phyloP scores from a whole-genome alignment of 2,329 filamentous ascomycete species.

The Paraphaeosphaeria sporulosa region DNA sequence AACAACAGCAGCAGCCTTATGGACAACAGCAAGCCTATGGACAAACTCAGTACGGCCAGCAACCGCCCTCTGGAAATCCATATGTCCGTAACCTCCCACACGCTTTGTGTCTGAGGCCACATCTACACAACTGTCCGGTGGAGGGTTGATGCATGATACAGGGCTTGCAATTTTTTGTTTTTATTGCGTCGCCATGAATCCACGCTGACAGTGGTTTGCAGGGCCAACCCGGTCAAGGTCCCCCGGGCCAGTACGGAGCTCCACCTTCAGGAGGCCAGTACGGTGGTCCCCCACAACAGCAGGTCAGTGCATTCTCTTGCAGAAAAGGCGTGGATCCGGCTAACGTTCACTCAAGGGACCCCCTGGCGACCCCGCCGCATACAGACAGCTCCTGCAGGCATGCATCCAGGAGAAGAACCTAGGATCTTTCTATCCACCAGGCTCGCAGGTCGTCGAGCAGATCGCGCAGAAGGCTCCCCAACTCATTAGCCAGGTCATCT shows the following conservation, averaged over 20 bases:
- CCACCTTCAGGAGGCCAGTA: conserved; percentile 14
- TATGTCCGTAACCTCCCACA: conserved; percentile 31
- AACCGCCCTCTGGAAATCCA: conserved; percentile 41
- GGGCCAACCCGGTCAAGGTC: conserved; percentile 5
- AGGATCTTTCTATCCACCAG: conserved; percentile 65
- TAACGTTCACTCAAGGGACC: background rate
- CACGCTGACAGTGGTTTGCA: conserved; percentile 17
- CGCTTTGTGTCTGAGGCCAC: background rate
- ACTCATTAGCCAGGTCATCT: conserved; percentile 63
- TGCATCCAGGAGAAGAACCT: conserved; percentile 68
- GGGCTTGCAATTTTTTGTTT: conserved; percentile 22
- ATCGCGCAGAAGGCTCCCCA: conserved; percentile 58
- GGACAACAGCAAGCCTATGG: conserved; percentile 34
- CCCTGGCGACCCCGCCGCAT: conserved; percentile 61
- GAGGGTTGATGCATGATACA: conserved; percentile 24
- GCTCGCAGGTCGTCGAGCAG: conserved; percentile 59
- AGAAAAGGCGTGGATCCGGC: conserved; percentile 24
- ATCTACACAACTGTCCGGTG: background rate
- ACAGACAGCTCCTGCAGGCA: conserved; percentile 63
- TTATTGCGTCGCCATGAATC: background rate
- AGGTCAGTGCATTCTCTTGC: conserved; percentile 35
- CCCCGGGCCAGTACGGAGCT: conserved; percentile 29
- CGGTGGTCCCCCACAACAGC: conserved; percentile 19
- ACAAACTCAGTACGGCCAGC: conserved; percentile 39
- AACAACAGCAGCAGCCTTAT: conserved; percentile 24